phyloP scores from a whole-genome alignment of 345 rosid genomes.

The Populus alba region DNA sequence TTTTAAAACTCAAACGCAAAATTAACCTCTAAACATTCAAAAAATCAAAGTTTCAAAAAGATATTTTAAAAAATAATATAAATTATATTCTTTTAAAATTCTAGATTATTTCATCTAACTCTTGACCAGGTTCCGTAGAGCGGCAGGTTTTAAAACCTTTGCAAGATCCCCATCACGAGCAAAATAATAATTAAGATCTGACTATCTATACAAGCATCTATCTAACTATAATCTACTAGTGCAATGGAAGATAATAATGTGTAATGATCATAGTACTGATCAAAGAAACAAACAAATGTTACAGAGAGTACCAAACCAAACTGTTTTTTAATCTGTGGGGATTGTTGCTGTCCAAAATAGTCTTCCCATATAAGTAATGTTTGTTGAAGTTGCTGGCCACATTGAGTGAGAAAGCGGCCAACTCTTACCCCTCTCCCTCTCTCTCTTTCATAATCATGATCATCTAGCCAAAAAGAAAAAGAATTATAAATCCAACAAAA shows the following conservation, averaged over 20 bases:
- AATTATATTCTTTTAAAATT: too few relatives aligned
- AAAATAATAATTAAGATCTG: too few relatives aligned
- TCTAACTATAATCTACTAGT: neutral
- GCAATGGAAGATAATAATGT: neutral
- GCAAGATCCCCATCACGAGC: too few relatives aligned
- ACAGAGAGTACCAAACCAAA: conserved; percentile 21
- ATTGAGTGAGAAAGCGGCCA: conserved; percentile 64
- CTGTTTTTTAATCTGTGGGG: conserved; percentile 28
- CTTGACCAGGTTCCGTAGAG: too few relatives aligned
- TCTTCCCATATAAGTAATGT: conserved; percentile 57
- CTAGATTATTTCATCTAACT: too few relatives aligned
- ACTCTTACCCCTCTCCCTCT: conserved; percentile 15
- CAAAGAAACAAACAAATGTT: neutral
- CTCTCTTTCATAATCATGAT: conserved; percentile 29
- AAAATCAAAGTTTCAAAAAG: too few relatives aligned
- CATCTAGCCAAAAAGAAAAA: neutral
- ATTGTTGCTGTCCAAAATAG: conserved; percentile 34
- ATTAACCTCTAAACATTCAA: too few relatives aligned
- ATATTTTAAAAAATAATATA: too few relatives aligned
- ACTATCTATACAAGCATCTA: too few relatives aligned
- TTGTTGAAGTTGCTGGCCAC: conserved; percentile 39
- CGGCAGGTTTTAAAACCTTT: too few relatives aligned
- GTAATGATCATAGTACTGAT: neutral
- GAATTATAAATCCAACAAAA: conserved; percentile 37
- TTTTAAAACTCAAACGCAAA: too few relatives aligned